These are phyloP conservation scores for Botrytis elliptica DNA, from an alignment of 2,329 filamentous ascomycete species.

Conservation along the genomic window DNA sequence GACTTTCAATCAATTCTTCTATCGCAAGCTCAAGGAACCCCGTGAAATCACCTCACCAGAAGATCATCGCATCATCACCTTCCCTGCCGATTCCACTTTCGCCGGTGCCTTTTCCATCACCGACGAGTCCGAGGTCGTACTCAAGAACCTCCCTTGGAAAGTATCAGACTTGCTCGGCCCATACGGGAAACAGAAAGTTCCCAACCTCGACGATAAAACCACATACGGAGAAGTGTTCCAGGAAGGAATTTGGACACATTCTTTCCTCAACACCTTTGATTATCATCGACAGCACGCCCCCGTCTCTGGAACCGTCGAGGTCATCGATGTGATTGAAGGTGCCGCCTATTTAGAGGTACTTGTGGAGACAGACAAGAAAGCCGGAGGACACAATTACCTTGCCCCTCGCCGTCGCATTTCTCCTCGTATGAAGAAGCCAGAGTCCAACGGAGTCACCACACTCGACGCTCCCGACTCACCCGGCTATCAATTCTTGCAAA, in stretches of 20 bases:
- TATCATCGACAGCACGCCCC: constrained; percentile 47
- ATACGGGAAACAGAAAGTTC: constrained; percentile 6
- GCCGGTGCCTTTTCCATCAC: constrained; percentile 32
- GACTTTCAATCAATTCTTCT: constrained; percentile 46
- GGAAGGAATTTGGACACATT: constrained; percentile 45
- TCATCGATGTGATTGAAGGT: constrained; percentile 42
- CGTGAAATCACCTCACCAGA: constrained; percentile 38
- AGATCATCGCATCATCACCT: constrained; percentile 46
- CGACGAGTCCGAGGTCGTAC: constrained; percentile 33
- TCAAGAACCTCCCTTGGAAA: constrained; percentile 44
- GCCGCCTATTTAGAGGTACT: constrained; percentile 42
- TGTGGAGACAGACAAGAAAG: constrained; percentile 20
- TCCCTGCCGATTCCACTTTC: constrained; percentile 43
- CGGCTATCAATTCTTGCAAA: constrained; percentile 45
- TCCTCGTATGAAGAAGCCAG: background rate
- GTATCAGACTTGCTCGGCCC: constrained; percentile 40
- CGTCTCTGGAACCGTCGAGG: constrained; percentile 42
- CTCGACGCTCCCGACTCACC: constrained; percentile 40
- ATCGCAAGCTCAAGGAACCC: constrained; percentile 41
- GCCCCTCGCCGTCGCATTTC: constrained; percentile 23
- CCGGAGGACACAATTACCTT: constrained; percentile 12
- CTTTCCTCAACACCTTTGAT: constrained; percentile 44
- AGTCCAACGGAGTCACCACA: background rate
- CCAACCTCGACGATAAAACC: constrained; percentile 30
- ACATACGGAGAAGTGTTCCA: constrained; percentile 39